Evolutionary conservation across 257 asterid species (phyloP).

Genomic region (Jasminum sambac): DNA sequence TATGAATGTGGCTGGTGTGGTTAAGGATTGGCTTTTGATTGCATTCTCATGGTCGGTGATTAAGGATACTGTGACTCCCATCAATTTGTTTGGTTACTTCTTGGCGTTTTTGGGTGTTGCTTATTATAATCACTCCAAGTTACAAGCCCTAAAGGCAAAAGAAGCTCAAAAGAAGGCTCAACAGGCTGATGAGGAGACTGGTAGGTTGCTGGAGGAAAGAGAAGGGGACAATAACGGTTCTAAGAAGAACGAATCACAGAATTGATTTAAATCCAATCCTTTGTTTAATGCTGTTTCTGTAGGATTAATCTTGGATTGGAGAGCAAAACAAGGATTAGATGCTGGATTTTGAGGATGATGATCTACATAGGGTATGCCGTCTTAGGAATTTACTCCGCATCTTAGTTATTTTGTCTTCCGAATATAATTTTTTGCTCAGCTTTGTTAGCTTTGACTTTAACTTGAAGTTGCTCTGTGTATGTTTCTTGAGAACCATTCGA

Average conservation of each 20-base stretch:
- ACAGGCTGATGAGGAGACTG: conserved; percentile 41
- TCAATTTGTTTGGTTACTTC: conserved; percentile 58
- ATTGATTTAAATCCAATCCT: conserved; percentile 13
- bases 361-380: conserved; percentile 18
- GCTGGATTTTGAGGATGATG: conserved; percentile 15
- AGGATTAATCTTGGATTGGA: conserved; percentile 9
- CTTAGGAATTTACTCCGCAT: conserved; percentile 15
- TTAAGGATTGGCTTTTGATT: conserved; percentile 71
- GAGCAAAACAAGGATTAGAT: neutral
- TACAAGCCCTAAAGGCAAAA: conserved; percentile 61
- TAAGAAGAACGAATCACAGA: conserved; percentile 38
- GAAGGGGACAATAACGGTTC: conserved; percentile 30
- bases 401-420: conserved; percentile 8
- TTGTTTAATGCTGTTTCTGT: conserved; percentile 4
- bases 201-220: conserved; percentile 45
- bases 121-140: conserved; percentile 58
- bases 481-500: conserved; percentile 34
- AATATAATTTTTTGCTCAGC: conserved; percentile 12
- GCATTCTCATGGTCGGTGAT: conserved; percentile 75
- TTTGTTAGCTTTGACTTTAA: conserved; percentile 22
- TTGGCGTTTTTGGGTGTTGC: conserved; percentile 69
- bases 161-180: conserved; percentile 59
- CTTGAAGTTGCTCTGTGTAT: conserved; percentile 25
- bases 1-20: conserved; percentile 78
- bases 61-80: conserved; percentile 62